Conservation (phyloP, 176 grass and related monocot species). For the Aegilops umbellulata region DNA sequence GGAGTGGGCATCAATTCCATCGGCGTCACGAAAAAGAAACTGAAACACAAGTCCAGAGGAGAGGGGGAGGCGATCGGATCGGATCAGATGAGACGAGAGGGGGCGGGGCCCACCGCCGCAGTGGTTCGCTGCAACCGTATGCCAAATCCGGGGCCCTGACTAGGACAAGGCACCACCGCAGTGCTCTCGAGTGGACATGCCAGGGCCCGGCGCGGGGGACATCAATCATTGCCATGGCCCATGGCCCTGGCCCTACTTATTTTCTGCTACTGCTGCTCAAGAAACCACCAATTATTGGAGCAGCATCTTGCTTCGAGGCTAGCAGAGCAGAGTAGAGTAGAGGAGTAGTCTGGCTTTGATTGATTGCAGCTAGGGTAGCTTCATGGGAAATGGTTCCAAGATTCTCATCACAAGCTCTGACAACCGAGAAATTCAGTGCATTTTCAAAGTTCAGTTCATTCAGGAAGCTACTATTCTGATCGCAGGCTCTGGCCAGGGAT, state of each 20-base stretch:
- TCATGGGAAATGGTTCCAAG: constrained; percentile 11
- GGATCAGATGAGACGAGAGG: background rate
- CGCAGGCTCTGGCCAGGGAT: background rate
- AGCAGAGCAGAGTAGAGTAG: background rate
- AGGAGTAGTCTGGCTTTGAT: background rate
- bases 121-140: constrained; percentile 30
- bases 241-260: background rate
- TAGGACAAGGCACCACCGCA: constrained; percentile 35
- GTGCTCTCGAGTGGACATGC: background rate
- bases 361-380: background rate
- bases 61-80: background rate
- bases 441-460: background rate
- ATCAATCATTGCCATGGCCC: constrained; percentile 33
- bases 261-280: constrained; percentile 12
- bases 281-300: constrained; percentile 41
- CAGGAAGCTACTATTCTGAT: background rate
- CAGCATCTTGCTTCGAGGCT: background rate
- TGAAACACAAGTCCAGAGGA: background rate
- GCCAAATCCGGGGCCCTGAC: constrained; percentile 36
- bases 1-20: constrained; percentile 33
- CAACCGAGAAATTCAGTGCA: background rate
- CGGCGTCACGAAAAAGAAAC: constrained; percentile 40
- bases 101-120: background rate
- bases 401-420: background rate
- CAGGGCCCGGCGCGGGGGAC: background rate